These are phyloP conservation scores for Waltergamsia citrina DNA, from an alignment of 2,329 filamentous ascomycete genomes.

Conservation along the genomic window DNA sequence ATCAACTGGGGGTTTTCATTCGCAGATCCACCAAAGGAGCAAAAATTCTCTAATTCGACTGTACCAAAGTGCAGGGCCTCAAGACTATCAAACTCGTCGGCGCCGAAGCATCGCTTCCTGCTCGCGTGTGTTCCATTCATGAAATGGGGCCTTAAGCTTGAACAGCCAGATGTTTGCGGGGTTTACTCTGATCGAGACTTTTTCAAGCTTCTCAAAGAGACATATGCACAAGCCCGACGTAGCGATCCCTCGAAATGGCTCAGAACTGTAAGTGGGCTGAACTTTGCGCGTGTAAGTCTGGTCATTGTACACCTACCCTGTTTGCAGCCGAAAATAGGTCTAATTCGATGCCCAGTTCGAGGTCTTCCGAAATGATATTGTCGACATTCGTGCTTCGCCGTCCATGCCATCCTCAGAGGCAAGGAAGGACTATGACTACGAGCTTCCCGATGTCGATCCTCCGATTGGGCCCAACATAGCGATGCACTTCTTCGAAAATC, in stretches of 20 bases:
- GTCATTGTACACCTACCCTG: too few species aligned
- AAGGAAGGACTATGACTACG: background rate
- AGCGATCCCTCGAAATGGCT: background rate
- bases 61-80: background rate
- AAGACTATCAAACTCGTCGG: background rate
- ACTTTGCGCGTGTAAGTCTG: too few species aligned
- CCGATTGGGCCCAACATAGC: background rate
- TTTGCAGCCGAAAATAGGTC: background rate
- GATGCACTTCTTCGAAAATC: background rate
- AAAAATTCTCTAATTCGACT: background rate
- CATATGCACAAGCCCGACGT: background rate
- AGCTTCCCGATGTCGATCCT: background rate
- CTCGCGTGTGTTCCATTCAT: background rate
- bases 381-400: background rate
- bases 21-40: background rate
- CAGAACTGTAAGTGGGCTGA: background rate
- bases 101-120: background rate
- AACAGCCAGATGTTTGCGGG: background rate
- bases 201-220: background rate
- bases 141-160: background rate
- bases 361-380: background rate
- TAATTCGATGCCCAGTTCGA: too few species aligned
- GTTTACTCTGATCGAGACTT: conserved; percentile 1
- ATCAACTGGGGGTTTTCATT: too few species aligned
- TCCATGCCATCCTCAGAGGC: background rate